Conservation (phyloP, 768 basidiomycete genomes). For the Macrolepiota dolichaula region DNA sequence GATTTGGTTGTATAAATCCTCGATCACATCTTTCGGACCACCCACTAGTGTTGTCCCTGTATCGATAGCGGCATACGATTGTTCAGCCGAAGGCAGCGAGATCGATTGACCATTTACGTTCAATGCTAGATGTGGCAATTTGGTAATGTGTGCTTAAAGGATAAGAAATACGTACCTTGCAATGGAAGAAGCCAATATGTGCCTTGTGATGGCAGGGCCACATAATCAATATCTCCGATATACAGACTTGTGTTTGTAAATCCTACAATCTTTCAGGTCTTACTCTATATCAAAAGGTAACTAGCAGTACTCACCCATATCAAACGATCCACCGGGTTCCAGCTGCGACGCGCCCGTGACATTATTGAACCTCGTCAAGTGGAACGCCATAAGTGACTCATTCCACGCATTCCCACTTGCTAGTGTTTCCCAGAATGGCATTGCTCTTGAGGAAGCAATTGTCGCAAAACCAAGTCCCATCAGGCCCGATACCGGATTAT, state of each 20-base stretch:
- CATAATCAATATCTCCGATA: constrained; percentile 83
- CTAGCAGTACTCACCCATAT: constrained; percentile 45
- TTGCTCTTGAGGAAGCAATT: constrained; percentile 68
- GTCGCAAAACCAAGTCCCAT: constrained; percentile 80
- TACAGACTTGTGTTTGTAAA: constrained; percentile 71
- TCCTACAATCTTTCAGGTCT: constrained; percentile 31
- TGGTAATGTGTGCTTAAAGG: background rate
- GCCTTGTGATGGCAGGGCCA: constrained; percentile 51
- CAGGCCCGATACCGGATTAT: constrained; percentile 76
- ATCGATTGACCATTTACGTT: constrained; percentile 56
- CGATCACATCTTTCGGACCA: constrained; percentile 63
- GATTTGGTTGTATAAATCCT: constrained; percentile 71
- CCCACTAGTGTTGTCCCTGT: constrained; percentile 95
- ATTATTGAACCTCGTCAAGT: constrained; percentile 68
- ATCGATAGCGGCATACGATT: constrained; percentile 81
- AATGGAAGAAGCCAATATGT: constrained; percentile 84
- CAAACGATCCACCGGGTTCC: constrained; percentile 73
- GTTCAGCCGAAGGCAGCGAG: constrained; percentile 38
- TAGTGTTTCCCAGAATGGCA: constrained; percentile 85
- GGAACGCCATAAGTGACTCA: constrained; percentile 76
- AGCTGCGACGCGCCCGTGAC: constrained; percentile 31
- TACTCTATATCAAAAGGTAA: background rate
- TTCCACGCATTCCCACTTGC: constrained; percentile 59
- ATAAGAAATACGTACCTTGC: constrained; percentile 34
- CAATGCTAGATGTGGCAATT: constrained; percentile 38